These are phyloP conservation scores for Talaromyces adpressus DNA, from an alignment of 495 filamentous ascomycete species.

Conservation along the genomic window DNA sequence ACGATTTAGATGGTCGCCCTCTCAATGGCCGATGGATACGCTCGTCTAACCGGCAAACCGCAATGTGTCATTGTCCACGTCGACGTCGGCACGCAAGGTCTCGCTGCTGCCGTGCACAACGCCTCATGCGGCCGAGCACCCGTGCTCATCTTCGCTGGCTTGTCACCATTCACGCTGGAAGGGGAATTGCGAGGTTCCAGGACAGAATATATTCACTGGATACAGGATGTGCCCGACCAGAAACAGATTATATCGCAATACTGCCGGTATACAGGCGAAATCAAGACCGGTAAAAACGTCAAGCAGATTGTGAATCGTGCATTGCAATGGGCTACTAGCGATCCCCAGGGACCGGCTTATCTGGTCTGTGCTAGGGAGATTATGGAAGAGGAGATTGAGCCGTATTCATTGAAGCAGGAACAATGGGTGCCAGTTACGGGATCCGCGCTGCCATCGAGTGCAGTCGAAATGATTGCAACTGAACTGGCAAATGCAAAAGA, in stretches of 20 bases:
- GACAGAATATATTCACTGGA: constrained; percentile 97
- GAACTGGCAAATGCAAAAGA: constrained; percentile 66
- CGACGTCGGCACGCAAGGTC: constrained; percentile 90
- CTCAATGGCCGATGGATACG: constrained; percentile 94
- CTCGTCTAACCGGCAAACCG: constrained; percentile 74
- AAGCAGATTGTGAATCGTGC: constrained; percentile 95
- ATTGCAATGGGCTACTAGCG: constrained; percentile 74
- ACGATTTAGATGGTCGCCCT: constrained; percentile 99
- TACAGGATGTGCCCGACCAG: constrained; percentile 94
- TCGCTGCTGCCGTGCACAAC: constrained; percentile 89
- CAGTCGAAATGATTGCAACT: constrained; percentile 60
- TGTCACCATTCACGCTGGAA: constrained; percentile 85
- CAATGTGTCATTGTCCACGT: constrained; percentile 95
- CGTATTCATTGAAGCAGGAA: constrained; percentile 65
- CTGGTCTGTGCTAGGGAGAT: constrained; percentile 77
- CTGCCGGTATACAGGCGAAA: constrained; percentile 84
- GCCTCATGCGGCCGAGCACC: constrained; percentile 79
- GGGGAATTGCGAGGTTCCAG: constrained; percentile 83
- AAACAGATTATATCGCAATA: constrained; percentile 89
- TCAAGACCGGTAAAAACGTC: constrained; percentile 87
- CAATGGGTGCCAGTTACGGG: constrained; percentile 72
- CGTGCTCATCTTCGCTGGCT: constrained; percentile 83
- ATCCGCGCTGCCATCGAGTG: constrained; percentile 61
- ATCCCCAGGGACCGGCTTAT: constrained; percentile 83
- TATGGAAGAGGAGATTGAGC: constrained; percentile 86